phyloP scores from a whole-genome alignment of 2,329 filamentous ascomycete genomes.

The Sarocladium oryzae region DNA sequence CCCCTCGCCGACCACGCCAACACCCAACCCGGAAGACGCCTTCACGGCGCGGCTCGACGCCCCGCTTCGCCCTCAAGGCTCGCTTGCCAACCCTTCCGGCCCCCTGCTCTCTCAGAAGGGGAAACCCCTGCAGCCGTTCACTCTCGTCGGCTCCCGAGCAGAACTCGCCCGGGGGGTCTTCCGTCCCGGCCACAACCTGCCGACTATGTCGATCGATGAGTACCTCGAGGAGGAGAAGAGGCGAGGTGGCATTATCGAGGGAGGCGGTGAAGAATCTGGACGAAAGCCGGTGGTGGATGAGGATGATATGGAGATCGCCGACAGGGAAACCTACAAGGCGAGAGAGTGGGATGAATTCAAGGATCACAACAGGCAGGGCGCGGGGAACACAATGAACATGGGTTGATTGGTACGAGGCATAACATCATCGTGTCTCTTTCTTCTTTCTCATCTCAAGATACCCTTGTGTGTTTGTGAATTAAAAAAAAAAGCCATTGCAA shows the following conservation, averaged over 20 bases:
- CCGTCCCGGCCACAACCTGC: slow-evolving; percentile 82
- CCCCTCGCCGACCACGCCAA: slow-evolving; percentile 38
- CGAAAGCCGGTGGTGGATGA: slow-evolving; percentile 68
- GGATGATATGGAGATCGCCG: slow-evolving; percentile 81
- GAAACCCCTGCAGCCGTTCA: slow-evolving; percentile 87
- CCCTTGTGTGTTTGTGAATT: neutral
- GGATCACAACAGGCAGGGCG: slow-evolving; percentile 80
- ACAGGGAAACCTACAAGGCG: slow-evolving; percentile 88
- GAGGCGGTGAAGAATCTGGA: slow-evolving; percentile 65
- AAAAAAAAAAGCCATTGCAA: neutral
- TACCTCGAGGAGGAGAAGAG: slow-evolving; percentile 87
- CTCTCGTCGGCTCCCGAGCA: slow-evolving; percentile 65
- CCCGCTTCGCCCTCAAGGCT: slow-evolving; percentile 45
- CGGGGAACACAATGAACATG: slow-evolving; percentile 77
- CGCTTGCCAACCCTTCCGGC: slow-evolving; percentile 43
- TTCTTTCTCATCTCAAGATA: neutral
- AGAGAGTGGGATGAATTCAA: slow-evolving; percentile 92
- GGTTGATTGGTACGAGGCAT: slow-evolving; percentile 34
- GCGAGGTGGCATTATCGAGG: slow-evolving; percentile 83
- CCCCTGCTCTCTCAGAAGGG: slow-evolving; percentile 73
- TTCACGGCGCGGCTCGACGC: slow-evolving; percentile 67
- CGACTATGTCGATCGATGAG: slow-evolving; percentile 97
- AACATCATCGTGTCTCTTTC: neutral
- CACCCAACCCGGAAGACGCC: slow-evolving; percentile 34
- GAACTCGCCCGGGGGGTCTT: slow-evolving; percentile 78